These are phyloP conservation scores for Orobanche coerulescens DNA, from an alignment of 257 asterid species.

Conservation along the genomic window DNA sequence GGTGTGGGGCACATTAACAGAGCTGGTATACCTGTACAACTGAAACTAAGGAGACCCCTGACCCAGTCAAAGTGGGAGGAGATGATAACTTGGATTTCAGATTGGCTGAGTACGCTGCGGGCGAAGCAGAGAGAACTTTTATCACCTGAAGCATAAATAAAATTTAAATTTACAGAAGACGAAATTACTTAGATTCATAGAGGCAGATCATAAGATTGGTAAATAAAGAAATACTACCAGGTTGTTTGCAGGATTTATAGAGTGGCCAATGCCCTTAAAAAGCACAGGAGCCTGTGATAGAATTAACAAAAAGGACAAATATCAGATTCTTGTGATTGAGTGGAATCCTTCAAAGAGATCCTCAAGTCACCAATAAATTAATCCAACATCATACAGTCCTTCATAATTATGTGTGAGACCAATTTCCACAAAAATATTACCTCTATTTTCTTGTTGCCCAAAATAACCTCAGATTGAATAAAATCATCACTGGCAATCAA, in stretches of 20 bases:
- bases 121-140: conserved; percentile 77
- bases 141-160: conserved; percentile 29
- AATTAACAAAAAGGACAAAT: background rate
- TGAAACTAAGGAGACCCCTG: conserved; percentile 72
- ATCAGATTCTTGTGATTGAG: conserved; percentile 1
- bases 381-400: background rate
- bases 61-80: conserved; percentile 70
- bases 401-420: background rate
- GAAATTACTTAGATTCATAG: background rate
- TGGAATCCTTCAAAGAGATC: conserved; percentile 5
- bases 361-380: conserved; percentile 5
- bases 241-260: conserved; percentile 61
- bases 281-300: conserved; percentile 69
- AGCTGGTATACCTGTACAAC: conserved; percentile 57
- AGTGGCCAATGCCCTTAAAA: conserved; percentile 81
- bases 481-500: conserved; percentile 58
- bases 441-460: conserved; percentile 65
- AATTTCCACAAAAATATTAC: conserved; percentile 27
- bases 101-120: conserved; percentile 78
- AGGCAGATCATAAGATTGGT: background rate
- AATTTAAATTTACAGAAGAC: background rate
- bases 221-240: conserved; percentile 42
- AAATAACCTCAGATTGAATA: conserved; percentile 53
- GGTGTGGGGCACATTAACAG: conserved; percentile 2
- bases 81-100: conserved; percentile 57